These are phyloP conservation scores for Pichia insulana DNA, from an alignment of 805 yeast species.

Conservation along the genomic window DNA sequence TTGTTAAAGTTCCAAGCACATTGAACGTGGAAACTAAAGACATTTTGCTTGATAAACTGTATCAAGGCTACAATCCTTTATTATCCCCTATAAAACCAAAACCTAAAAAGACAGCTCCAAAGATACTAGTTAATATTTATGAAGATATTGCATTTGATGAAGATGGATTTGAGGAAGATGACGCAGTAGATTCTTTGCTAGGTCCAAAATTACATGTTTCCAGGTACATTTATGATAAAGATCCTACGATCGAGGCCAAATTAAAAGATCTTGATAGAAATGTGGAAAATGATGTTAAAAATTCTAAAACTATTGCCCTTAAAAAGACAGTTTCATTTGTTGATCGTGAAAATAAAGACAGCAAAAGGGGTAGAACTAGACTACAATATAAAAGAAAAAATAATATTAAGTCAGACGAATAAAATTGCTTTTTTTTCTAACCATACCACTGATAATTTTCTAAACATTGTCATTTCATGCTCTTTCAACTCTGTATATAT, in stretches of 20 bases:
- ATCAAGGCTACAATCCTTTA: constrained; percentile 30
- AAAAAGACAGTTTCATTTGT: not conserved
- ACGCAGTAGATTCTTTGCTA: constrained; percentile 9
- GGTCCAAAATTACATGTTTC: constrained; percentile 17
- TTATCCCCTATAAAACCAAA: constrained; percentile 22
- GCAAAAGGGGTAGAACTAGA: constrained; percentile 8
- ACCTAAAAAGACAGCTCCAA: constrained; percentile 17
- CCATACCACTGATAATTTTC: too few species aligned
- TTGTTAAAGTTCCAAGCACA: constrained; percentile 29
- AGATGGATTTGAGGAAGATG: constrained; percentile 4
- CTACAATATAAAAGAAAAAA: constrained; percentile 7
- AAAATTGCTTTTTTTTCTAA: not conserved
- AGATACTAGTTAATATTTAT: constrained; percentile 27
- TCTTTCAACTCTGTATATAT: too few species aligned
- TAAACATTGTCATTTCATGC: too few species aligned
- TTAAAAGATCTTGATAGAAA: constrained; percentile 8
- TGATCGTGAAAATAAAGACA: not conserved
- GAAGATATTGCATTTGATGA: constrained; percentile 24
- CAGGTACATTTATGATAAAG: constrained; percentile 12
- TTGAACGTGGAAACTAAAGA: constrained; percentile 27
- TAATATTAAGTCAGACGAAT: not conserved
- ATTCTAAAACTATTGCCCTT: not conserved
- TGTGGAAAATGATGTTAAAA: not conserved
- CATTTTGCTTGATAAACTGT: constrained; percentile 26
- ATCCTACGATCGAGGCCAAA: constrained; percentile 14